These are phyloP conservation scores for Thinopyrum elongatum DNA, from an alignment of 176 grass and related monocot species.

Conservation along the genomic window DNA sequence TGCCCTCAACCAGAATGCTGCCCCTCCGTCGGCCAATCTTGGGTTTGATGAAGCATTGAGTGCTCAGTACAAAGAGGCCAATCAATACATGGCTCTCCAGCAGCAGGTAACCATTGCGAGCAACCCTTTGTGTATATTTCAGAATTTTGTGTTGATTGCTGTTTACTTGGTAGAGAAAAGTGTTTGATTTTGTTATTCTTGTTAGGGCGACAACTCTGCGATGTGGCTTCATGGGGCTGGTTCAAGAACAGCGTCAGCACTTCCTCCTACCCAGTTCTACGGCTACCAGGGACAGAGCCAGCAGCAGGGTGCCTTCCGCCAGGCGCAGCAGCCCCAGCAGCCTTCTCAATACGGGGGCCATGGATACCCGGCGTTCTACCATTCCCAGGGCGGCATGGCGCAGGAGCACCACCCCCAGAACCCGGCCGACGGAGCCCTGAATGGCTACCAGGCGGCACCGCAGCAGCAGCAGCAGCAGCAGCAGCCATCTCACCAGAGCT, in stretches of 20 bases:
- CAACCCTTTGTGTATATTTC: neutral
- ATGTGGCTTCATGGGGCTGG: constrained; percentile 89
- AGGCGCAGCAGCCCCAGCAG: constrained; percentile 61
- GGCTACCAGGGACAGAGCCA: constrained; percentile 81
- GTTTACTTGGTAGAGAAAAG: neutral
- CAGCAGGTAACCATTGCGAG: constrained; percentile 67
- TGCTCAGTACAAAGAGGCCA: constrained; percentile 81
- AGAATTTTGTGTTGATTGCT: neutral
- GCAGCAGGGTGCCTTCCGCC: constrained; percentile 75
- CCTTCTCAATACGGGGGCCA: constrained; percentile 68
- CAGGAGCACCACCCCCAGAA: constrained; percentile 87
- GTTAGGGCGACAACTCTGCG: constrained; percentile 75
- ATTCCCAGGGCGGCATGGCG: constrained; percentile 52
- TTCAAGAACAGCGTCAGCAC: constrained; percentile 67
- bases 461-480: constrained; percentile 37
- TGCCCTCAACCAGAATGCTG: constrained; percentile 55
- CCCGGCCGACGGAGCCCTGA: constrained; percentile 57
- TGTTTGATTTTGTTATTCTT: neutral
- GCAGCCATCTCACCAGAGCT: constrained; percentile 71
- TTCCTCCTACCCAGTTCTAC: constrained; percentile 64
- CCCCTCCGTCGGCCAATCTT: constrained; percentile 58
- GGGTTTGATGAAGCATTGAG: constrained; percentile 82
- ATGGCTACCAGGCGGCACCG: constrained; percentile 43
- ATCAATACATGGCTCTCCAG: constrained; percentile 84
- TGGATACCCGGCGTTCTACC: constrained; percentile 72